These are phyloP conservation scores for Takashimella tepidaria DNA, from an alignment of 1,284 basidiomycete genomes.

Conservation along the genomic window DNA sequence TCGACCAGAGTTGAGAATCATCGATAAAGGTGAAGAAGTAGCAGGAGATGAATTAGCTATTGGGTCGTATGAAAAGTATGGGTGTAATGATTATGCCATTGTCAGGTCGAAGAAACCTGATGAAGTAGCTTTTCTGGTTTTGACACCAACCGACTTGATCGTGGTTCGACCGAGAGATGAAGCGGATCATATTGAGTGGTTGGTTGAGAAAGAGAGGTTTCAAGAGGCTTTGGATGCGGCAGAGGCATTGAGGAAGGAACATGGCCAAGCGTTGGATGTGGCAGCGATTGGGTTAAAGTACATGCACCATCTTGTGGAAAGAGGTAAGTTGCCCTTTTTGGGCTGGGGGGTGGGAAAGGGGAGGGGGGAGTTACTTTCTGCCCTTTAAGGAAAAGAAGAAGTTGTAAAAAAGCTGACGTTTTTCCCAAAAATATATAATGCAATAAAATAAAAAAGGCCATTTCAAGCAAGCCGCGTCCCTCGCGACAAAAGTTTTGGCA, in stretches of 20 bases:
- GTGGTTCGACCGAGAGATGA: slow-evolving; percentile 79
- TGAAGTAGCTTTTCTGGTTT: slow-evolving; percentile 59
- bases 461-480: slow-evolving; percentile 71
- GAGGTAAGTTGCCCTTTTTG: slow-evolving; percentile 53
- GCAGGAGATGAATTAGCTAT: slow-evolving; percentile 80
- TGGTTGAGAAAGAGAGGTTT: slow-evolving; percentile 78
- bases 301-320: slow-evolving; percentile 68
- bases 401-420: too few species aligned
- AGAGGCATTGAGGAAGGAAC: slow-evolving; percentile 57
- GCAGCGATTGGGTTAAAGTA: slow-evolving; percentile 76
- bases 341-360: background rate
- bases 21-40: slow-evolving; percentile 87
- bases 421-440: background rate
- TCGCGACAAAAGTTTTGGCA: slow-evolving; percentile 83
- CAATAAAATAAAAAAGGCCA: slow-evolving; percentile 54
- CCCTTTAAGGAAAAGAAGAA: slow-evolving; percentile 1
- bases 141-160: slow-evolving; percentile 82
- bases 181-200: slow-evolving; percentile 87
- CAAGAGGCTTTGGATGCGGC: slow-evolving; percentile 82
- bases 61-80: slow-evolving; percentile 71
- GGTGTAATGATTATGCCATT: slow-evolving; percentile 87
- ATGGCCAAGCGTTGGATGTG: slow-evolving; percentile 55
- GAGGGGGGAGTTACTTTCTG: too few species aligned
- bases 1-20: slow-evolving; percentile 86
- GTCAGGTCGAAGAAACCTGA: slow-evolving; percentile 45